phyloP scores from a whole-genome alignment of 2,329 filamentous ascomycete species.

The Xylariaceae sp. region DNA sequence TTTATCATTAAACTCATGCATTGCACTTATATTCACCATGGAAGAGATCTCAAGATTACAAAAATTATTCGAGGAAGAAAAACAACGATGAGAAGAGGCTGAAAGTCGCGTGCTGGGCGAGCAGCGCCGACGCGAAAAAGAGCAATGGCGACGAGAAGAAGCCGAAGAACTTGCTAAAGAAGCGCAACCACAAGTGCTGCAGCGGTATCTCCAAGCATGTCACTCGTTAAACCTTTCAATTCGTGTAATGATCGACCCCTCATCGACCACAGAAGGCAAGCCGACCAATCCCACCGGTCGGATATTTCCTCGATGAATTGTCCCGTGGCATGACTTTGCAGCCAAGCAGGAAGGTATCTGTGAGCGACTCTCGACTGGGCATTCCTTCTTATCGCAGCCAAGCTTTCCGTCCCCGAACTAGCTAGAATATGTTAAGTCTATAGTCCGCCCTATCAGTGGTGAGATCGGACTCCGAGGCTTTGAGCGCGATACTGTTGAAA shows the following conservation, averaged over 20 bases:
- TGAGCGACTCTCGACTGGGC: conserved; percentile 37
- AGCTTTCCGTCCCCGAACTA: conserved; percentile 43
- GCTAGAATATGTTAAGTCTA: conserved; percentile 42
- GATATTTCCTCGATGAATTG: conserved; percentile 24
- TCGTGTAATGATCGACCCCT: neutral
- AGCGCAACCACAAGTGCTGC: neutral
- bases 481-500: conserved; percentile 45
- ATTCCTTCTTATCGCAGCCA: conserved; percentile 36
- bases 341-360: conserved; percentile 41
- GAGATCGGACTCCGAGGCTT: conserved; percentile 44
- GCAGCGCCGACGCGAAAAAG: no score
- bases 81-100: no score
- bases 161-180: neutral
- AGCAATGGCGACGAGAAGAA: neutral
- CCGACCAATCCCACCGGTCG: neutral
- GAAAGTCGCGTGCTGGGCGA: no score
- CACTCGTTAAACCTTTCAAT: neutral
- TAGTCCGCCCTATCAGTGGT: conserved; percentile 43
- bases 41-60: neutral
- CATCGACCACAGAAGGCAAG: conserved; percentile 24
- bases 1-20: neutral
- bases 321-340: conserved; percentile 33
- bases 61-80: neutral
- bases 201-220: neutral
- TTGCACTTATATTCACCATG: neutral